phyloP scores from a whole-genome alignment of 2,329 filamentous ascomycete genomes.

The Talaromyces islandicus region DNA sequence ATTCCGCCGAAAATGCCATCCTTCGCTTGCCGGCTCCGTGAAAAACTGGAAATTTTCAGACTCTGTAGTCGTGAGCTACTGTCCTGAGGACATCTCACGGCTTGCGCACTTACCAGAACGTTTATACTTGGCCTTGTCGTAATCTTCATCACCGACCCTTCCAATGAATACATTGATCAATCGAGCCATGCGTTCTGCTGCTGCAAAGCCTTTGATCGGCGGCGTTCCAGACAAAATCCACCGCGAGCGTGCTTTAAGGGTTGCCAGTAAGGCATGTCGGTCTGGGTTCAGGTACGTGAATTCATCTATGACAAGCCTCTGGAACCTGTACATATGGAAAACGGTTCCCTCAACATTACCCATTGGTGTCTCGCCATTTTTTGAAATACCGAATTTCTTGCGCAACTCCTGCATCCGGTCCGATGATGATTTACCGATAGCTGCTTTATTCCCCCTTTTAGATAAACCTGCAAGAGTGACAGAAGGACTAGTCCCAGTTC shows the following conservation, averaged over 20 bases:
- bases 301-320: conserved; percentile 59
- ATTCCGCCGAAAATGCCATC: conserved; percentile 49
- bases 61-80: conserved; percentile 23
- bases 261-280: conserved; percentile 38
- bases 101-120: conserved; percentile 27
- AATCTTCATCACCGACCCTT: conserved; percentile 41
- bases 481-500: neutral
- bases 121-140: conserved; percentile 37
- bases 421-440: neutral
- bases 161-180: conserved; percentile 53
- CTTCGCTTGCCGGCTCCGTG: conserved; percentile 42
- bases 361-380: neutral
- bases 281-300: conserved; percentile 52
- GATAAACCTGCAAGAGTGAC: neutral
- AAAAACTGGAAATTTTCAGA: conserved; percentile 54
- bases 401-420: neutral
- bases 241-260: conserved; percentile 45
- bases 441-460: neutral
- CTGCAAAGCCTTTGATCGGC: conserved; percentile 50
- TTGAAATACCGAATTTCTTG: neutral
- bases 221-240: conserved; percentile 63
- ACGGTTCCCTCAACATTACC: conserved; percentile 28
- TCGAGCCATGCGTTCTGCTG: conserved; percentile 54
- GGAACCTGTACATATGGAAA: conserved; percentile 57
- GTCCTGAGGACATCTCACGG: neutral